Base-by-base conservation (phyloP, 2,329 filamentous ascomycete species). In the Elsinoe fawcettii region DNA sequence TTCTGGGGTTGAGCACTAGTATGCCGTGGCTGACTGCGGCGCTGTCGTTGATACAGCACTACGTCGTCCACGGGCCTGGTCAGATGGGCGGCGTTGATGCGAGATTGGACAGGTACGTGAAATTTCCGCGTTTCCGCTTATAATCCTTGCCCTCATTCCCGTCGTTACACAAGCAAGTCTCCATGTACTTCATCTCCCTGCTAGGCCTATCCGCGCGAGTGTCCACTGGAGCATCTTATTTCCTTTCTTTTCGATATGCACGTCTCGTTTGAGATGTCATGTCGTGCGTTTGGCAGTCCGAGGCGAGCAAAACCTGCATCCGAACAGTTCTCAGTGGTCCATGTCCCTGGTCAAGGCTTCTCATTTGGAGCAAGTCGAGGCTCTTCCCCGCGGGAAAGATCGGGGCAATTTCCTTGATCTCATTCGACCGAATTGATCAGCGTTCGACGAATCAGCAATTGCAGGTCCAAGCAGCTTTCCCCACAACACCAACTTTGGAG, bases 1-100 rank as follows among this genome's bases (percentile, higher is more conserved):
- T 95, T 61, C 73, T 90, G 64, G 84, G 90, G 76, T 73, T 96
- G 67, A 79, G 86, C 63, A 72, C 76, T 63, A 87, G 90, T 71
- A 95, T 96, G 90, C 92, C 92, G 62, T 97, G 92, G 92, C 80
- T 96, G 58, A 80, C 79, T 67, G 89, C 89, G 68, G 75, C 82
- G 64, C 70, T 93, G 60, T 87, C 87, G 58, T 80, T 96, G 71
- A 70, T 86, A 63, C 89, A 93, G 73, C 85, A 87, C 77, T 78
- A 83, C 63, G 79, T 84, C 66, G 73, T 92, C 67, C 77, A 78
- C 66, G 89, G 90, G 22, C 88, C 88, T 62, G 88, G 90, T 66
- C 81, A 74, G 73, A 72, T 95, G 62, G 90, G 87, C 68, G 80
- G 81, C 66, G 82, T 86, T 25, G 81, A 95, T 71, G 85, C 90